phyloP scores from a whole-genome alignment of 2,329 filamentous ascomycete genomes.

The Fusarium falciforme region DNA sequence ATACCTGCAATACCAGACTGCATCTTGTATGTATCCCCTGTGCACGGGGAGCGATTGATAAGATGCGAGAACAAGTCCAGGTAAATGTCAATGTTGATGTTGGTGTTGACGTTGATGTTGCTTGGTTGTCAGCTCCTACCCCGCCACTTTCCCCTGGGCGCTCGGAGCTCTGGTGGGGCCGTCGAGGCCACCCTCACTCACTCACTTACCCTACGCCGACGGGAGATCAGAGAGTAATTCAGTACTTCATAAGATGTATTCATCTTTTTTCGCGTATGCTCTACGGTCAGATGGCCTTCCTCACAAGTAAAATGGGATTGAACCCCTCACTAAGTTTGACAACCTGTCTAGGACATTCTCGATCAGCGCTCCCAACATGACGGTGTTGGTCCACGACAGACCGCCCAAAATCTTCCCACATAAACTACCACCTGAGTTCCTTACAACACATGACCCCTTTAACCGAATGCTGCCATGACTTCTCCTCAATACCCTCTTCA shows the following conservation, averaged over 20 bases:
- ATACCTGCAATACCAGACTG: slow-evolving; percentile 83
- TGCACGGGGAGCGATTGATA: neutral
- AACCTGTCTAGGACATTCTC: neutral
- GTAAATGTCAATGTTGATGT: neutral
- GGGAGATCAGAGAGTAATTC: neutral
- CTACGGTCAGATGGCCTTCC: neutral
- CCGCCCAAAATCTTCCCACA: slow-evolving; percentile 24
- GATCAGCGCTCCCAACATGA: neutral
- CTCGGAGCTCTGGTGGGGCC: slow-evolving; percentile 38
- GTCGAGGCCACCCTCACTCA: slow-evolving; percentile 2
- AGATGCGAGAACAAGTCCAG: neutral
- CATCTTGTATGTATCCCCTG: slow-evolving; percentile 59
- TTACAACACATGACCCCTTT: slow-evolving; percentile 1
- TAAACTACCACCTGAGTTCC: slow-evolving; percentile 10
- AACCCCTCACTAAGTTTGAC: neutral
- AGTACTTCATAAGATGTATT: neutral
- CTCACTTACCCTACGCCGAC: slow-evolving; percentile 34
- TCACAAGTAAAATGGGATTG: neutral
- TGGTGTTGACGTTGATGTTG: slow-evolving; percentile 27
- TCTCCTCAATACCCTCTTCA: neutral
- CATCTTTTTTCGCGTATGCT: neutral
- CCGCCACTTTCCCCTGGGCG: slow-evolving; percentile 38
- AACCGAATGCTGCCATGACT: neutral
- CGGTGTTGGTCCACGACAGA: neutral
- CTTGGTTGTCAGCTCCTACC: slow-evolving; percentile 40